These are phyloP conservation scores for Miscanthus sacchariflorus DNA, from an alignment of 202 grass and related monocot genomes.

Conservation along the genomic window DNA sequence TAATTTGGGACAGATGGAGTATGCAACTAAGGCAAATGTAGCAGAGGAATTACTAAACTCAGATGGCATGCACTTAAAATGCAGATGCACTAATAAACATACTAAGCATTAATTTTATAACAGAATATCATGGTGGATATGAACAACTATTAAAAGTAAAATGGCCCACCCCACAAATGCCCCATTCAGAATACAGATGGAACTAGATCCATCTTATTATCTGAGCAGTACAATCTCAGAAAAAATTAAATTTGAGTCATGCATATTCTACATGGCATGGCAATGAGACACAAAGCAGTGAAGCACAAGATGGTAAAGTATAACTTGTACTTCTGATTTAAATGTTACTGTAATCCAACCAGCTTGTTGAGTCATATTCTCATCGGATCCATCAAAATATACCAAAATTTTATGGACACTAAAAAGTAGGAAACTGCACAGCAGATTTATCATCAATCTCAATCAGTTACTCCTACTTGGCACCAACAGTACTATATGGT, in stretches of 20 bases:
- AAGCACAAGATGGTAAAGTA: neutral
- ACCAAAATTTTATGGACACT: neutral
- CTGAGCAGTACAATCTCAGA: neutral
- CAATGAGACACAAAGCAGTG: neutral
- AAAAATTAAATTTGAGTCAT: neutral
- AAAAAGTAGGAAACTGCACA: conserved; percentile 5
- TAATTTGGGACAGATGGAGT: neutral
- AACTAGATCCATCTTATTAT: conserved; percentile 4
- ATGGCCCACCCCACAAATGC: conserved; percentile 3
- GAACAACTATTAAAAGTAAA: conserved; percentile 12
- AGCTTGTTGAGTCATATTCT: neutral
- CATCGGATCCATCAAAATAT: conserved; percentile 15
- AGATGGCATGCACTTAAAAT: neutral
- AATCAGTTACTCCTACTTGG: neutral
- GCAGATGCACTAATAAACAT: neutral
- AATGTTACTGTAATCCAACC: conserved; percentile 10
- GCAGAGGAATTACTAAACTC: neutral
- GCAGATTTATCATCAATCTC: conserved; percentile 5
- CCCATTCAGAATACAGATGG: neutral
- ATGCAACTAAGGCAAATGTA: conserved; percentile 1
- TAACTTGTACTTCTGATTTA: neutral
- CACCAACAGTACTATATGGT: neutral
- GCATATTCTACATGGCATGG: neutral
- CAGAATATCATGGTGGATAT: neutral
- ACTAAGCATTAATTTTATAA: neutral